Evolutionary conservation across 1,284 basidiomycete species (phyloP).

Genomic region (Pseudozyma flocculosa): DNA sequence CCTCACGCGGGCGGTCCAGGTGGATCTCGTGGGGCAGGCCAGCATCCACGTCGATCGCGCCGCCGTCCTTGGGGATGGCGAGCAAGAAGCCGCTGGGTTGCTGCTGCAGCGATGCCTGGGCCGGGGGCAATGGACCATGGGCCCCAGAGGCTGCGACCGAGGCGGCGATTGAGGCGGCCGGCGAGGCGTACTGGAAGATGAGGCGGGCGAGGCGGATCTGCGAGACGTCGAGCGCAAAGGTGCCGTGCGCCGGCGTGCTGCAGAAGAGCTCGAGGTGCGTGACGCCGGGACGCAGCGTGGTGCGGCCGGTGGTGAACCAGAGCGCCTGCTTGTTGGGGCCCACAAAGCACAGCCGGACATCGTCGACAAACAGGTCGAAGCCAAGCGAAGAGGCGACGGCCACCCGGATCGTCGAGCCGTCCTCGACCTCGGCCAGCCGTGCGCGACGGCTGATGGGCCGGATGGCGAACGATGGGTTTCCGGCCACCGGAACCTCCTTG

Average conservation of each 20-base stretch:
- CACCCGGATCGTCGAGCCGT: conserved; percentile 37
- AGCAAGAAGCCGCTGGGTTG: no score
- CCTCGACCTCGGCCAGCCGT: conserved; percentile 20
- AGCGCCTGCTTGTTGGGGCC: conserved; percentile 27
- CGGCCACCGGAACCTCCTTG: conserved; percentile 36
- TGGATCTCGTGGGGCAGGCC: conserved; percentile 30
- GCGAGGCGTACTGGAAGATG: conserved; percentile 43
- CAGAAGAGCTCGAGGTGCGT: conserved; percentile 33
- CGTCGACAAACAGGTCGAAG: conserved; percentile 35
- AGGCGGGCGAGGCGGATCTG: conserved; percentile 43
- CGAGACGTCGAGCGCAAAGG: conserved; percentile 47
- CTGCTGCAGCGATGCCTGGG: no score
- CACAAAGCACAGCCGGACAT: conserved; percentile 43
- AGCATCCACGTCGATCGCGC: conserved; percentile 21
- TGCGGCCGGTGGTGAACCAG: conserved; percentile 40
- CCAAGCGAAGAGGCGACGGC: conserved; percentile 24
- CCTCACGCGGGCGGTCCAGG: conserved; percentile 32
- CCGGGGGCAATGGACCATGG: no score
- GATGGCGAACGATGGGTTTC: conserved; percentile 32
- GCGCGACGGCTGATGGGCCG: conserved; percentile 6
- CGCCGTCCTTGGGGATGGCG: conserved; percentile 42
- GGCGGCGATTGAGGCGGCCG: background rate
- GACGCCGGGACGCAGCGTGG: conserved; percentile 28
- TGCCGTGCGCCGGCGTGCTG: conserved; percentile 33
- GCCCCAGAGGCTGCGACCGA: no score